A percentile compares a stretch with the other conserved stretches of the same genome.
Conservation (phyloP, 1,139 yeast species). For the Geotrichum klebahnii region DNA sequence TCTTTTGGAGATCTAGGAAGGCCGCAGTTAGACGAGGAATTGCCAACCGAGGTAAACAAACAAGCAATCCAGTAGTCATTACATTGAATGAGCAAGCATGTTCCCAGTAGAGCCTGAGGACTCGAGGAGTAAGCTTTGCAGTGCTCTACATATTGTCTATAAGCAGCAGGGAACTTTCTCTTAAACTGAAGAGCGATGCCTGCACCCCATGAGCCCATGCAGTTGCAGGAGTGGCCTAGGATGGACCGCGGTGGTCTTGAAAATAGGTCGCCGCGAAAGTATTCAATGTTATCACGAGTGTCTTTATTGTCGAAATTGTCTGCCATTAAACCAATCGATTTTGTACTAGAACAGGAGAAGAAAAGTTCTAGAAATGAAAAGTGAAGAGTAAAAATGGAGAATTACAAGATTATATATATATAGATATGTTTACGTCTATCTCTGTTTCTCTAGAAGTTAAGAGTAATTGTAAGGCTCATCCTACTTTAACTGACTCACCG, state of each 20-base stretch:
- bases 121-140: slow-evolving; percentile 41
- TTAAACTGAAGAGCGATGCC: slow-evolving; percentile 64
- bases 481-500: too few relatives aligned
- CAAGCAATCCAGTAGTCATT: slow-evolving; percentile 50
- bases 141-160: slow-evolving; percentile 45
- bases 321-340: not conserved
- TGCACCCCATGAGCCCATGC: slow-evolving; percentile 79
- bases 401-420: too few relatives aligned
- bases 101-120: slow-evolving; percentile 47
- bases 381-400: not conserved
- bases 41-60: slow-evolving; percentile 49
- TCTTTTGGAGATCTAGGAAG: slow-evolving; percentile 24
- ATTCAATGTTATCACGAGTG: slow-evolving; percentile 37
- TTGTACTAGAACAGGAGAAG: too few relatives aligned
- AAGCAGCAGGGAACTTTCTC: slow-evolving; percentile 51
- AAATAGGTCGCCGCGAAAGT: slow-evolving; percentile 61
- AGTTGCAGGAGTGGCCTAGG: slow-evolving; percentile 74
- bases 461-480: too few relatives aligned
- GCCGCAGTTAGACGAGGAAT: not conserved
- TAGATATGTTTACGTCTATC: too few relatives aligned
- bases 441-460: too few relatives aligned
- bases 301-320: not conserved
- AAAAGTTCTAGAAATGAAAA: not conserved
- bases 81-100: slow-evolving; percentile 47
- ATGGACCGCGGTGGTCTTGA: slow-evolving; percentile 42